These are phyloP conservation scores for Fusarium transvaalense DNA, from an alignment of 2,329 filamentous ascomycete species.

Conservation along the genomic window DNA sequence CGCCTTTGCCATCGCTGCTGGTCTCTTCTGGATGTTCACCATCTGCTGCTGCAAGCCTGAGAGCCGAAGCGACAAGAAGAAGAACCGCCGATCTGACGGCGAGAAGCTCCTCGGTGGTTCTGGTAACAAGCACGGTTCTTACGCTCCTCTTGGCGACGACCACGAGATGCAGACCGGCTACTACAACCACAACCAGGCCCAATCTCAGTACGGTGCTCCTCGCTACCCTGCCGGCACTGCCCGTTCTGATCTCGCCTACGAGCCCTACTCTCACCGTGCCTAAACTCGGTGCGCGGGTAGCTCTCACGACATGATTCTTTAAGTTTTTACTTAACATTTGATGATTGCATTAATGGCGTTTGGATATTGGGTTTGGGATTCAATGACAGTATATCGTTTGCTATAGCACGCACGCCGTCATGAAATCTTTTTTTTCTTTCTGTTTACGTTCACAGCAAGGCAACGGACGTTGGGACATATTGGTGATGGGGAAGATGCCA, in stretches of 20 bases:
- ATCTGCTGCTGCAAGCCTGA: constrained; percentile 80
- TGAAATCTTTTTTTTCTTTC: constrained; percentile 28
- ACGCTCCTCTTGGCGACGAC: constrained; percentile 53
- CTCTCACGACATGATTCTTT: constrained; percentile 35
- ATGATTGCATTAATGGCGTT: constrained; percentile 49
- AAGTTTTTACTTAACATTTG: constrained; percentile 35
- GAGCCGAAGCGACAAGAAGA: constrained; percentile 51
- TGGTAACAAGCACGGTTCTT: constrained; percentile 52
- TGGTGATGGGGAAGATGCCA: constrained; percentile 36
- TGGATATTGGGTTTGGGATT: constrained; percentile 33
- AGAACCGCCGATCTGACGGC: constrained; percentile 54
- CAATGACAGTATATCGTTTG: constrained; percentile 15
- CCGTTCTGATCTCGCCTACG: constrained; percentile 69
- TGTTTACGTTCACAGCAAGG: constrained; percentile 15
- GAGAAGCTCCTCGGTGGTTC: constrained; percentile 65
- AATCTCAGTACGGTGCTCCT: constrained; percentile 53
- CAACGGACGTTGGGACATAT: constrained; percentile 18
- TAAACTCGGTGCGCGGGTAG: constrained; percentile 51
- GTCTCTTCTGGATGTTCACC: constrained; percentile 91
- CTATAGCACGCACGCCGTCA: constrained; percentile 26
- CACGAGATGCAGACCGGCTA: constrained; percentile 54
- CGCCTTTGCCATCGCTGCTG: constrained; percentile 79
- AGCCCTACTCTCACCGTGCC: constrained; percentile 71
- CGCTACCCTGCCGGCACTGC: constrained; percentile 57
- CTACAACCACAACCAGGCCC: constrained; percentile 54